phyloP scores from a whole-genome alignment of 2,329 filamentous ascomycete species.

The Calonectria naviculata region DNA sequence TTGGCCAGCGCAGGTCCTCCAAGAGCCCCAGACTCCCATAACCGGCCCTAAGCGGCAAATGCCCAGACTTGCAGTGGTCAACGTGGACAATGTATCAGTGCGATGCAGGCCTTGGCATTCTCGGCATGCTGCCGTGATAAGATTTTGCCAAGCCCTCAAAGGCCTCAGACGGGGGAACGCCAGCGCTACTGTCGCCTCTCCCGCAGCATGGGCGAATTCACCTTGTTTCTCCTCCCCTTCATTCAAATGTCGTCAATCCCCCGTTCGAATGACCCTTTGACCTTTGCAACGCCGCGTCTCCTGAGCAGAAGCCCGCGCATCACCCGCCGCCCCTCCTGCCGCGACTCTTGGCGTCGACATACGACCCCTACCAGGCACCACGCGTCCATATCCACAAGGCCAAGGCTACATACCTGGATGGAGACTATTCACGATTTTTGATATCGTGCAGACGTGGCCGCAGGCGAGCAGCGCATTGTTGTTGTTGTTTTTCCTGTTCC shows the following conservation, averaged over 20 bases:
- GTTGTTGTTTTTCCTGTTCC: conserved; percentile 23
- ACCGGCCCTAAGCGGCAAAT: conserved; percentile 20
- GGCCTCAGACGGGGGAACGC: conserved; percentile 43
- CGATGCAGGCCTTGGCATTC: conserved; percentile 43
- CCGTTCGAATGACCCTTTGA: conserved; percentile 30
- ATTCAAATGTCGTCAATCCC: conserved; percentile 20
- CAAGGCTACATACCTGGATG: conserved; percentile 32
- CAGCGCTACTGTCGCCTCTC: conserved; percentile 38
- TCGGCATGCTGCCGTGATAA: conserved; percentile 45
- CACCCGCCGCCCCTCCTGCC: conserved; percentile 7
- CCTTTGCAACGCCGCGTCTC: conserved; percentile 4
- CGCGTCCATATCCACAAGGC: conserved; percentile 19
- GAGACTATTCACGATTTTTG: conserved; percentile 32
- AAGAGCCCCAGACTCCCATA: conserved; percentile 19
- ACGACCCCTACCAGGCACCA: conserved; percentile 18
- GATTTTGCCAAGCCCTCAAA: conserved; percentile 47
- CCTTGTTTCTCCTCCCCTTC: background rate
- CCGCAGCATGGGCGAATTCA: conserved; percentile 34
- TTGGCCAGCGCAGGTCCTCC: conserved; percentile 30
- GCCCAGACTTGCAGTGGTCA: conserved; percentile 41
- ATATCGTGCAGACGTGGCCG: conserved; percentile 36
- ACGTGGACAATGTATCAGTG: conserved; percentile 43
- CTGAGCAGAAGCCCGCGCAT: conserved; percentile 23
- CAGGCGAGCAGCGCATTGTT: conserved; percentile 26
- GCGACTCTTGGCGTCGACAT: conserved; percentile 6